These are phyloP conservation scores for Fusarium sp. DNA, from an alignment of 2,329 filamentous ascomycete genomes.

Conservation along the genomic window DNA sequence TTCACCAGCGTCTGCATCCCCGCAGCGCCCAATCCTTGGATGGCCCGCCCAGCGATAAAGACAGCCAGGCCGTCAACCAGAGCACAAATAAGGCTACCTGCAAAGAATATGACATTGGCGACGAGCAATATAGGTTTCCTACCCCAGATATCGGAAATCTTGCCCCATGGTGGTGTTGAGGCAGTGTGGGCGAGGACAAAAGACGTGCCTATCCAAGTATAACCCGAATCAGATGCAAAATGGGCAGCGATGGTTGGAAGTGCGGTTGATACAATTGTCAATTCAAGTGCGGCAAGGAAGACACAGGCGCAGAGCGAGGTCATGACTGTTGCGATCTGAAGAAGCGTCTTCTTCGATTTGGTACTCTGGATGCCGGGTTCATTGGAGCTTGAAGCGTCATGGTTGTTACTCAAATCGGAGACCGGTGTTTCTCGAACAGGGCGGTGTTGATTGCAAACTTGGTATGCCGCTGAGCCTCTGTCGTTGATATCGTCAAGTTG, in stretches of 20 bases:
- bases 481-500: not conserved
- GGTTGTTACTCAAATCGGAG: not conserved
- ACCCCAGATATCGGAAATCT: constrained; percentile 66
- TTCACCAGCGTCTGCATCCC: constrained; percentile 63
- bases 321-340: constrained; percentile 46
- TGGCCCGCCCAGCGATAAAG: constrained; percentile 50
- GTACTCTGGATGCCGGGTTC: not conserved
- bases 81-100: constrained; percentile 60
- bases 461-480: not conserved
- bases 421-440: not conserved
- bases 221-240: constrained; percentile 70
- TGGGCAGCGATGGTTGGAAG: constrained; percentile 68
- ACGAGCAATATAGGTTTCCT: constrained; percentile 62
- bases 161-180: constrained; percentile 75
- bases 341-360: constrained; percentile 16
- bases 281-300: constrained; percentile 58
- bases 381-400: not conserved
- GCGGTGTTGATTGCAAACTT: not conserved
- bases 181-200: constrained; percentile 77
- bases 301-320: constrained; percentile 51
- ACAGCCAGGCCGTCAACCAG: constrained; percentile 56
- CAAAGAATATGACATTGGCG: constrained; percentile 60
- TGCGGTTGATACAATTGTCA: constrained; percentile 69
- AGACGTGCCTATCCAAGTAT: constrained; percentile 80
- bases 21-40: constrained; percentile 63